Conservation (phyloP, 1,284 basidiomycete species). For the Chiua sp. region DNA sequence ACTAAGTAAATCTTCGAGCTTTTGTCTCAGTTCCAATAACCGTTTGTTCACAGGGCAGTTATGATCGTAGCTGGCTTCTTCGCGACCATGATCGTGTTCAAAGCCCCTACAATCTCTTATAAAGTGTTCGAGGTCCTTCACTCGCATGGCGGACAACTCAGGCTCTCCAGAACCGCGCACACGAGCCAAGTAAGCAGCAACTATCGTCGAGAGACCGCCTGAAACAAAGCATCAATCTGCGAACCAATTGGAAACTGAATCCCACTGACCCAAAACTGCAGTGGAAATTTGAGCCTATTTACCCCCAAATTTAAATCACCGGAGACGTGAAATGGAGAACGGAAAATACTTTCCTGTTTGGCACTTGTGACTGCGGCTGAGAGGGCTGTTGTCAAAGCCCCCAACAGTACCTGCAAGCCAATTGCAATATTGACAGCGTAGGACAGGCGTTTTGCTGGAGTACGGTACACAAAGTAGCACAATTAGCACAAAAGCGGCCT, state of each 20-base stretch:
- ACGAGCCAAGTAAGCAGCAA: conserved; percentile 73
- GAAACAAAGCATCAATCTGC: background rate
- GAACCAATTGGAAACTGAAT: background rate
- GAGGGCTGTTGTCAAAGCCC: conserved; percentile 69
- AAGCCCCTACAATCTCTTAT: conserved; percentile 63
- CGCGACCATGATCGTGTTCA: conserved; percentile 59
- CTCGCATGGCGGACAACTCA: conserved; percentile 55
- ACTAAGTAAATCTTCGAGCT: conserved; percentile 47
- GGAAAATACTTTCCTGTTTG: conserved; percentile 38
- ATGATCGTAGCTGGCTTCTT: conserved; percentile 17
- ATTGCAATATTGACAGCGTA: conserved; percentile 60
- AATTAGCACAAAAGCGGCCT: conserved; percentile 3
- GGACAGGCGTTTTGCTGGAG: conserved; percentile 51
- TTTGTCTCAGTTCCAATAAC: conserved; percentile 33
- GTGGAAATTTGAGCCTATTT: conserved; percentile 31
- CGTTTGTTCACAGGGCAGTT: conserved; percentile 3
- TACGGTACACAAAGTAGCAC: background rate
- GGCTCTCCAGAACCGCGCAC: conserved; percentile 71
- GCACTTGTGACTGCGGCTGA: conserved; percentile 51
- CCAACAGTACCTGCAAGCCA: conserved; percentile 63
- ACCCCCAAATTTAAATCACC: background rate
- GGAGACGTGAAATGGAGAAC: background rate
- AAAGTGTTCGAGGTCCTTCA: conserved; percentile 66
- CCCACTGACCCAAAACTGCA: conserved; percentile 27
- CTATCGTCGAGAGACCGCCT: conserved; percentile 66